phyloP scores from a whole-genome alignment of 805 yeast genomes.

The Candida rishiriensis region DNA sequence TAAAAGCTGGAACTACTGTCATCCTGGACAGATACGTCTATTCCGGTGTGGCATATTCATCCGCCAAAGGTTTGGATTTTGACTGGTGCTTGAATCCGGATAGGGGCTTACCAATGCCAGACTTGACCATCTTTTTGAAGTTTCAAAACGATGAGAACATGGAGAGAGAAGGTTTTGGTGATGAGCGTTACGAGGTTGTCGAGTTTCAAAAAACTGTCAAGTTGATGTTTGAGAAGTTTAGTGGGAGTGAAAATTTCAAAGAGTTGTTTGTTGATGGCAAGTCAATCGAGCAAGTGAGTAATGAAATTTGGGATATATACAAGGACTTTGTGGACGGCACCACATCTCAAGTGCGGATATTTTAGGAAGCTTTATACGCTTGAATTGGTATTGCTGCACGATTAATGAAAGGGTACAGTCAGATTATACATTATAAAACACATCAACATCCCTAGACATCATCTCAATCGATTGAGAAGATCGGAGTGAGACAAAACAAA shows the following conservation, averaged over 20 bases:
- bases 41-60: slow-evolving; percentile 89
- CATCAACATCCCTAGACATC: too few species aligned
- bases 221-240: slow-evolving; percentile 46
- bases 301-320: slow-evolving; percentile 38
- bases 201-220: slow-evolving; percentile 75
- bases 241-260: slow-evolving; percentile 30
- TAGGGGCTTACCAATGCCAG: slow-evolving; percentile 82
- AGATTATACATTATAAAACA: neutral
- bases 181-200: slow-evolving; percentile 80
- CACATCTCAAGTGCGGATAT: slow-evolving; percentile 6
- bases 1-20: slow-evolving; percentile 53
- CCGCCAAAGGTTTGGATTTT: slow-evolving; percentile 71
- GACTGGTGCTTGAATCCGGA: slow-evolving; percentile 85
- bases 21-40: slow-evolving; percentile 85
- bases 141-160: slow-evolving; percentile 43
- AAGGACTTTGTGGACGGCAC: slow-evolving; percentile 14
- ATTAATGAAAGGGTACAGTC: neutral
- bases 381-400: neutral
- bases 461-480: too few species aligned
- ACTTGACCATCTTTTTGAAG: slow-evolving; percentile 71
- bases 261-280: slow-evolving; percentile 58
- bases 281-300: slow-evolving; percentile 50
- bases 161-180: slow-evolving; percentile 79
- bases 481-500: too few species aligned
- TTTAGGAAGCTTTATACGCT: too few species aligned